A percentile compares a stretch with the other conserved stretches of the same genome.
These are phyloP conservation scores for Melastoma malabathricum DNA, from an alignment of 345 rosid genomes.

Conservation along the genomic window DNA sequence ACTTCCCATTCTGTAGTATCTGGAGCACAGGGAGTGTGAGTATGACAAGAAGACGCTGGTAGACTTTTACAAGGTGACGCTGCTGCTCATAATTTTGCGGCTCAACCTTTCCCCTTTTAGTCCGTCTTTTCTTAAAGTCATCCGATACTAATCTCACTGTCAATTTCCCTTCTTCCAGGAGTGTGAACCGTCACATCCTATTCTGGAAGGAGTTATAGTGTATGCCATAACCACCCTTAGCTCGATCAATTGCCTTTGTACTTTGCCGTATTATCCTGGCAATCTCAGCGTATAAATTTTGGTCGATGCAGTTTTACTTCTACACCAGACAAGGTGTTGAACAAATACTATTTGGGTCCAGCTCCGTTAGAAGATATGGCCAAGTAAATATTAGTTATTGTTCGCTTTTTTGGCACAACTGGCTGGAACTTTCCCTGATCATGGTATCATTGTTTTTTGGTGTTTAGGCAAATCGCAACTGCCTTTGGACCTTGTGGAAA, in stretches of 20 bases:
- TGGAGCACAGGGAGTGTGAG: constrained; percentile 91
- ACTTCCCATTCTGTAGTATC: constrained; percentile 30
- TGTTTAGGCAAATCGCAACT: constrained; percentile 83
- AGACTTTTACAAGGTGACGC: constrained; percentile 57
- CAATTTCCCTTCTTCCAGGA: constrained; percentile 22
- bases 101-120: too few species aligned
- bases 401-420: too few species aligned
- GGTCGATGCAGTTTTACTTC: constrained; percentile 68
- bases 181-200: constrained; percentile 46
- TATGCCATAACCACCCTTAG: constrained; percentile 18
- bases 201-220: constrained; percentile 72
- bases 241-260: too few species aligned
- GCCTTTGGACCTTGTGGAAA: constrained; percentile 94
- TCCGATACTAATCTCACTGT: too few species aligned
- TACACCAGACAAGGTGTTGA: constrained; percentile 68
- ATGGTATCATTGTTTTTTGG: too few species aligned
- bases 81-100: too few species aligned
- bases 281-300: neutral
- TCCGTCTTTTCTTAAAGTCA: too few species aligned
- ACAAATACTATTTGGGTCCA: constrained; percentile 91
- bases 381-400: constrained; percentile 34
- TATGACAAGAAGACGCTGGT: constrained; percentile 67
- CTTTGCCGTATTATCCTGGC: too few species aligned
- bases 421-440: too few species aligned
- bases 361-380: constrained; percentile 95